Evolutionary conservation across 192 early-diverging fungal species (phyloP).

Genomic region (Gaertneriomyces semiglobifer): DNA sequence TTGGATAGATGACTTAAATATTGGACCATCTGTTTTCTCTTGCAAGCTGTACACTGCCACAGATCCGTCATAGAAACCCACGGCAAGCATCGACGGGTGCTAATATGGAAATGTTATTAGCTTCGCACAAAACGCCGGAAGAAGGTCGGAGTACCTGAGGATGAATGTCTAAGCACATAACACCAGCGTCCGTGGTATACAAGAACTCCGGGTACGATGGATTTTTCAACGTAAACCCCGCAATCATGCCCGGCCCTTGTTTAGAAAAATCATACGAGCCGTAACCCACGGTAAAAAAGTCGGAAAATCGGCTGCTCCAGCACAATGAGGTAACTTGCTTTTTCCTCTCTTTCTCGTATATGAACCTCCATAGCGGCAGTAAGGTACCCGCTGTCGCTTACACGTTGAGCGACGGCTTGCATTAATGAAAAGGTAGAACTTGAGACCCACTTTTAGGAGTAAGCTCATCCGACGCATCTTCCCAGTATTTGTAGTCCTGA

Average conservation of each 20-base stretch:
- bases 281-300: slow-evolving; percentile 60
- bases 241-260: slow-evolving; percentile 62
- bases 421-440: not conserved
- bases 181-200: slow-evolving; percentile 54
- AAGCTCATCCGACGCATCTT: slow-evolving; percentile 60
- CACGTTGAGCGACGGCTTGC: not conserved
- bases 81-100: slow-evolving; percentile 61
- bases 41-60: slow-evolving; percentile 58
- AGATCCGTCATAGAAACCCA: slow-evolving; percentile 59
- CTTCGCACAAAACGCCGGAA: not conserved
- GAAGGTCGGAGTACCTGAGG: slow-evolving; percentile 41
- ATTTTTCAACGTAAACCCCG: slow-evolving; percentile 60
- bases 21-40: slow-evolving; percentile 49
- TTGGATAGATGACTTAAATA: slow-evolving; percentile 45
- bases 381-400: slow-evolving; percentile 41
- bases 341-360: slow-evolving; percentile 55
- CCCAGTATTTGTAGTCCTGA: slow-evolving; percentile 66
- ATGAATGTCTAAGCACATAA: slow-evolving; percentile 58
- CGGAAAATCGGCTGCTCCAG: slow-evolving; percentile 53
- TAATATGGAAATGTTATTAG: slow-evolving; percentile 14
- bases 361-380: slow-evolving; percentile 60
- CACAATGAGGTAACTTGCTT: slow-evolving; percentile 60
- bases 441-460: slow-evolving; percentile 46
- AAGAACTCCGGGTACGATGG: slow-evolving; percentile 59
- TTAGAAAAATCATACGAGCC: slow-evolving; percentile 62